Percentiles rank a stretch among this genome's conserved stretches.
These are phyloP conservation scores for Rhodosporidiobolus odoratus DNA, from an alignment of 768 basidiomycete genomes.

Conservation along the genomic window DNA sequence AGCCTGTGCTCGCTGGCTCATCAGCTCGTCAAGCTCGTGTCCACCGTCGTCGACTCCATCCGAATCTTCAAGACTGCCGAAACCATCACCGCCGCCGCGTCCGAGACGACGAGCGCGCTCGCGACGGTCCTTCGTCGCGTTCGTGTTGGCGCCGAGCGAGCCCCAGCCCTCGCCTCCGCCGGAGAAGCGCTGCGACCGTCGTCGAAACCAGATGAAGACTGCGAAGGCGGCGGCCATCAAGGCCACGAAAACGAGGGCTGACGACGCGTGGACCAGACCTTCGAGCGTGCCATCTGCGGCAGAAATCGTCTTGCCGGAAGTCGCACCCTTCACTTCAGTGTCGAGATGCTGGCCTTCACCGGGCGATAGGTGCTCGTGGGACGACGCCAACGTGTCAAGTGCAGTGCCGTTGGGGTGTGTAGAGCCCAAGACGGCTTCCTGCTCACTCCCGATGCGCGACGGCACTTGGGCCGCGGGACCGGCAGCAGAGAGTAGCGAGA, in stretches of 20 bases:
- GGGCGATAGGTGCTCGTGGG: too few species aligned
- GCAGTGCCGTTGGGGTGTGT: slow-evolving; percentile 41
- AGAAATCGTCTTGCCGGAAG: too few species aligned
- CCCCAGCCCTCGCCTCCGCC: slow-evolving; percentile 11
- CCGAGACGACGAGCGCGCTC: slow-evolving; percentile 13
- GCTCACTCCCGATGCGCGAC: slow-evolving; percentile 66
- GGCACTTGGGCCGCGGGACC: slow-evolving; percentile 77
- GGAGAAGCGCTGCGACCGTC: neutral
- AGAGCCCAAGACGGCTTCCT: slow-evolving; percentile 50
- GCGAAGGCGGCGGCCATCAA: slow-evolving; percentile 28
- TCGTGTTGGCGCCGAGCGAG: neutral
- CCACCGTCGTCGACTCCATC: slow-evolving; percentile 3
- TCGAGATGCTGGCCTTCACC: neutral
- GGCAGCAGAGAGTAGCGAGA: slow-evolving; percentile 65
- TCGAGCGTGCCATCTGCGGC: slow-evolving; percentile 15
- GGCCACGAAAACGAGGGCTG: slow-evolving; percentile 33
- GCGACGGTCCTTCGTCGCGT: slow-evolving; percentile 1
- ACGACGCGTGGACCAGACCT: slow-evolving; percentile 29
- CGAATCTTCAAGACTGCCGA: neutral
- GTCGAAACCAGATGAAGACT: slow-evolving; percentile 11
- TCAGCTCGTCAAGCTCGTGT: slow-evolving; percentile 35
- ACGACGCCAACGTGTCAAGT: neutral
- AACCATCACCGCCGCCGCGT: slow-evolving; percentile 1
- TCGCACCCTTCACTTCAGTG: neutral
- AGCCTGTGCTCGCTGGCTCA: neutral